A percentile compares a stretch with the other conserved stretches of the same genome.
phyloP scores from a whole-genome alignment of 257 asterid species.

The Solanum sparsipilum region DNA sequence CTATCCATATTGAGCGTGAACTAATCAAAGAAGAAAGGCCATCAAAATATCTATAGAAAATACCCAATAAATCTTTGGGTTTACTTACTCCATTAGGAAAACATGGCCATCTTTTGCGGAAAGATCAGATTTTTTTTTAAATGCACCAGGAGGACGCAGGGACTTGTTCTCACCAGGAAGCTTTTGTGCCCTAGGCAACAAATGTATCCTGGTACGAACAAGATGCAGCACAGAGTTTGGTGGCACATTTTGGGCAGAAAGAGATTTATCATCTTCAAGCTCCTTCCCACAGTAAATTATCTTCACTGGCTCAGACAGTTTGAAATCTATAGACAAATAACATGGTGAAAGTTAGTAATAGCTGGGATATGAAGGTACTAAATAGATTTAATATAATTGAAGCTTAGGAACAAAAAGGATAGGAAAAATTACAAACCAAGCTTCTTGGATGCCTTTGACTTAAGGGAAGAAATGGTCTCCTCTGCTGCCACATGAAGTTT shows the following conservation, averaged over 20 bases:
- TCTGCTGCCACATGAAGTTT: conserved; percentile 90
- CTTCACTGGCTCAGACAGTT: conserved; percentile 83
- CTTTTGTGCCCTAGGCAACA: conserved; percentile 87
- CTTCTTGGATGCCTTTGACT: conserved; percentile 92
- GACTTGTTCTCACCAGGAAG: conserved; percentile 97
- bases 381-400: conserved; percentile 5
- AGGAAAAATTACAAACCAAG: conserved; percentile 41
- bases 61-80: not conserved
- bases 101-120: conserved; percentile 97
- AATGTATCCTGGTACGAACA: conserved; percentile 78
- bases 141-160: conserved; percentile 98
- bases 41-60: not conserved
- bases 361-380: not conserved
- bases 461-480: conserved; percentile 70
- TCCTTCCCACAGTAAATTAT: conserved; percentile 72
- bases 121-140: conserved; percentile 95
- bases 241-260: conserved; percentile 63
- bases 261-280: conserved; percentile 82
- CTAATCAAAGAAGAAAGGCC: not conserved
- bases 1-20: not conserved
- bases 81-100: conserved; percentile 94
- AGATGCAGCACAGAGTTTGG: conserved; percentile 94
- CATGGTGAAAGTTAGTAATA: not conserved
- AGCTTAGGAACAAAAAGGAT: not conserved
- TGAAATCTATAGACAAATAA: conserved; percentile 54